Conservation (phyloP, 192 early-diverging fungal species). For the Chytriomyces confervae region DNA sequence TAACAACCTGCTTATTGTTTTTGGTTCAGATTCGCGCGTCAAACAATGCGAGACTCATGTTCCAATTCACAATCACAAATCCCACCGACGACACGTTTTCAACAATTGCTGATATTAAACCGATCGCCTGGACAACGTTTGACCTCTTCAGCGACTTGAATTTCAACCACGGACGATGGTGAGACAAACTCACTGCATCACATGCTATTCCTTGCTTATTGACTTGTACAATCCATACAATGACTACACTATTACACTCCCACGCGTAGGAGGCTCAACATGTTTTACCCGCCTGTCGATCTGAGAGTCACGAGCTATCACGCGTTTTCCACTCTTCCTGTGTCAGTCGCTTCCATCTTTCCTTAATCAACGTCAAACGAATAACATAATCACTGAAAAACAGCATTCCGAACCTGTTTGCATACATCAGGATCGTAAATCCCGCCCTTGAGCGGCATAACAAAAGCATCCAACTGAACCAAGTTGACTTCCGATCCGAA, state of each 20-base stretch:
- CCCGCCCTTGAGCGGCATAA: slow-evolving; percentile 6
- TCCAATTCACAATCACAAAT: slow-evolving; percentile 18
- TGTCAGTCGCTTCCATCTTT: not conserved
- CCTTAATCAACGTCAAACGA: not conserved
- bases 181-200: not conserved
- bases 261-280: slow-evolving; percentile 5
- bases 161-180: slow-evolving; percentile 26
- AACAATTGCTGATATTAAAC: slow-evolving; percentile 5
- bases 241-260: too few relatives aligned
- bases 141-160: slow-evolving; percentile 17
- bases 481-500: slow-evolving; percentile 15
- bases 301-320: slow-evolving; percentile 16
- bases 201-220: not conserved
- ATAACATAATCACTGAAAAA: not conserved
- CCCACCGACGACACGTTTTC: not conserved
- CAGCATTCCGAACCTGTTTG: slow-evolving; percentile 22
- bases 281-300: slow-evolving; percentile 28
- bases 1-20: not conserved
- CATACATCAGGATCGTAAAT: slow-evolving; percentile 21
- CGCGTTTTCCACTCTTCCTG: not conserved
- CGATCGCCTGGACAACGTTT: slow-evolving; percentile 28
- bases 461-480: not conserved
- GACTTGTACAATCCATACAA: too few relatives aligned
- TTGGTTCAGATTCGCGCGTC: slow-evolving; percentile 4
- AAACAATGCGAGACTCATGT: slow-evolving; percentile 5